Evolutionary conservation across 345 rosid species (phyloP).

Genomic region (Trapa bicornis): DNA sequence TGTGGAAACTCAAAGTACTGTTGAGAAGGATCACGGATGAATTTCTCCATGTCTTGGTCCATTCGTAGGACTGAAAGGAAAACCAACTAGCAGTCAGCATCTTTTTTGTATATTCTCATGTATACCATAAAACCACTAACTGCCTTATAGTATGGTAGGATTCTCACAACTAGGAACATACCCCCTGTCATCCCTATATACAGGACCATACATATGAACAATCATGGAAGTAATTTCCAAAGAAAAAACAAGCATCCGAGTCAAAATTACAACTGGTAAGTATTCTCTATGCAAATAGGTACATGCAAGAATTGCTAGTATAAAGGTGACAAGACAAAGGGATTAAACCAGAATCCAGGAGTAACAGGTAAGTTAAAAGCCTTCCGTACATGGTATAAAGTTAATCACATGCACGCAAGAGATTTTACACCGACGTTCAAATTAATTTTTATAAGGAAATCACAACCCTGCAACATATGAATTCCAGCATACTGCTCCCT

Average conservation of each 20-base stretch:
- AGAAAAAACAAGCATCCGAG: too few species aligned
- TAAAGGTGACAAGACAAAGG: too few species aligned
- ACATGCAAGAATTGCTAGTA: too few species aligned
- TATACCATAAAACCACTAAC: background rate
- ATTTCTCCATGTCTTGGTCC: constrained; percentile 74
- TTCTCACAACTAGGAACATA: too few species aligned
- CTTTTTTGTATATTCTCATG: background rate
- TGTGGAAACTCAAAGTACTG: constrained; percentile 68
- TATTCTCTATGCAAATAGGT: too few species aligned
- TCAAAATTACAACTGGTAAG: too few species aligned
- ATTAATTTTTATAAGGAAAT: background rate
- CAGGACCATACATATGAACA: too few species aligned
- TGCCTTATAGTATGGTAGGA: too few species aligned
- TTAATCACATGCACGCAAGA: background rate
- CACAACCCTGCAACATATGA: background rate
- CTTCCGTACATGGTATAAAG: background rate
- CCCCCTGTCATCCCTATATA: too few species aligned
- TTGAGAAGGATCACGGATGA: constrained; percentile 42
- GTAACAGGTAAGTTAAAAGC: background rate
- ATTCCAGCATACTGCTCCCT: background rate
- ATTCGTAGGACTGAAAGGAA: constrained; percentile 49
- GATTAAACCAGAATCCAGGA: background rate
- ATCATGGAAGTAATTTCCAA: too few species aligned
- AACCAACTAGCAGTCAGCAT: background rate
- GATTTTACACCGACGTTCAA: background rate